Conservation (phyloP, 78 protist species). For the slime mould (Dictyostelium discoideum) region DNA sequence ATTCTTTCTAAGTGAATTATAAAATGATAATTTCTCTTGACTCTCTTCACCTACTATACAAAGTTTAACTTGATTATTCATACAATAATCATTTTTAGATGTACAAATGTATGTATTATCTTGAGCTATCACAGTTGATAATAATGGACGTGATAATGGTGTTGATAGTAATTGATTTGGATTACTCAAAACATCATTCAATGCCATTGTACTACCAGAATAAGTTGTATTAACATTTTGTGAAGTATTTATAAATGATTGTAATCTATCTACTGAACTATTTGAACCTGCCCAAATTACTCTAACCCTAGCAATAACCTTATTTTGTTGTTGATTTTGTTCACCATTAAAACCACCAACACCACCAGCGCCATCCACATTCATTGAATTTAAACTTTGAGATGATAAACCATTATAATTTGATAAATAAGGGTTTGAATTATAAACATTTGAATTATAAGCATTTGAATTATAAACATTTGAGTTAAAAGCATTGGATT, state of each 20-base stretch:
- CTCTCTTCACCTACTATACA: slow-evolving; percentile 73
- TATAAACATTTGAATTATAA: not conserved
- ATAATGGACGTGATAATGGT: not conserved
- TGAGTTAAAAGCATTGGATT: not conserved
- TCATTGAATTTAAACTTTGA: not conserved
- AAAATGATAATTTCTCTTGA: slow-evolving; percentile 14
- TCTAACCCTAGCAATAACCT: not conserved
- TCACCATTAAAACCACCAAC: not conserved
- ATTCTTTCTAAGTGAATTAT: slow-evolving; percentile 21
- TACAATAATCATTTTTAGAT: slow-evolving; percentile 30
- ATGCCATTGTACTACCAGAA: not conserved
- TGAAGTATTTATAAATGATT: not conserved
- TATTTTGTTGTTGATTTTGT: not conserved
- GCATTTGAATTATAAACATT: not conserved
- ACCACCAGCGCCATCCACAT: not conserved
- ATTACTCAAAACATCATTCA: not conserved
- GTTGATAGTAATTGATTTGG: not conserved
- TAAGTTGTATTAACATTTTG: not conserved
- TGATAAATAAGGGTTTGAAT: not conserved
- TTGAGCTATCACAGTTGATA: not conserved
- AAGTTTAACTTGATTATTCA: slow-evolving; percentile 64
- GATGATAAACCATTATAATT: slow-evolving; percentile 22
- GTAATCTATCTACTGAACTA: not conserved
- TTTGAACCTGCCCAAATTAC: slow-evolving; percentile 39
- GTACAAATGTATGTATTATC: not conserved